Percentiles rank a stretch among this genome's conserved stretches.
Evolutionary conservation across 2,329 filamentous ascomycete genomes (phyloP).

Genomic region (Ceratocystis eucalypticola): DNA sequence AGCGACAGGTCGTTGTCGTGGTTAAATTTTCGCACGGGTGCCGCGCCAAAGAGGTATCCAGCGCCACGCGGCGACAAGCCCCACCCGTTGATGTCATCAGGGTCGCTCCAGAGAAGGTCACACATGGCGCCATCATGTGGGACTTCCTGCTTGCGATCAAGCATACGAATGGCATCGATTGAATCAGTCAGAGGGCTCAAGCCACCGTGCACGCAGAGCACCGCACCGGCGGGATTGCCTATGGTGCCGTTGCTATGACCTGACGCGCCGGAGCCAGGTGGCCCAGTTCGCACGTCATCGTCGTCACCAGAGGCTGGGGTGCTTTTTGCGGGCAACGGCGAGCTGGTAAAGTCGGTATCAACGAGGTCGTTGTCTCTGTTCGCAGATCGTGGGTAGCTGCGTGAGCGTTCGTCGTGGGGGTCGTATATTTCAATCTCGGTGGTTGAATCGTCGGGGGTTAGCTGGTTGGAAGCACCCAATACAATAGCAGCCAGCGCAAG

Average conservation of each 20-base stretch:
- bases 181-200: conserved; percentile 82
- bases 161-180: conserved; percentile 85
- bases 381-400: conserved; percentile 24
- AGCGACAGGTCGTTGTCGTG: conserved; percentile 83
- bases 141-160: conserved; percentile 96
- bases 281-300: conserved; percentile 39
- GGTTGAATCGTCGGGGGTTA: conserved; percentile 51
- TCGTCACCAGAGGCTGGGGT: conserved; percentile 24
- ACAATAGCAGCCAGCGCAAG: conserved; percentile 81
- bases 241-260: conserved; percentile 50
- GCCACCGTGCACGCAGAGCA: conserved; percentile 91
- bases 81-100: conserved; percentile 96
- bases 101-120: conserved; percentile 93
- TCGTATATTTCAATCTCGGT: conserved; percentile 91
- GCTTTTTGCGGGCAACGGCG: conserved; percentile 5
- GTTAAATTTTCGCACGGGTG: conserved; percentile 95
- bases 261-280: conserved; percentile 68
- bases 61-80: conserved; percentile 85
- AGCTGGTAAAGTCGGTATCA: conserved; percentile 7
- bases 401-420: conserved; percentile 60
- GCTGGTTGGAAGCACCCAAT: conserved; percentile 63
- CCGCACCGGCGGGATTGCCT: conserved; percentile 62
- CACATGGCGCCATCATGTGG: conserved; percentile 99
- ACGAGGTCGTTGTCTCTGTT: conserved; percentile 2
- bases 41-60: conserved; percentile 86